Conservation (phyloP, 2,329 filamentous ascomycete genomes). For the Emergomyces pasteurianus region DNA sequence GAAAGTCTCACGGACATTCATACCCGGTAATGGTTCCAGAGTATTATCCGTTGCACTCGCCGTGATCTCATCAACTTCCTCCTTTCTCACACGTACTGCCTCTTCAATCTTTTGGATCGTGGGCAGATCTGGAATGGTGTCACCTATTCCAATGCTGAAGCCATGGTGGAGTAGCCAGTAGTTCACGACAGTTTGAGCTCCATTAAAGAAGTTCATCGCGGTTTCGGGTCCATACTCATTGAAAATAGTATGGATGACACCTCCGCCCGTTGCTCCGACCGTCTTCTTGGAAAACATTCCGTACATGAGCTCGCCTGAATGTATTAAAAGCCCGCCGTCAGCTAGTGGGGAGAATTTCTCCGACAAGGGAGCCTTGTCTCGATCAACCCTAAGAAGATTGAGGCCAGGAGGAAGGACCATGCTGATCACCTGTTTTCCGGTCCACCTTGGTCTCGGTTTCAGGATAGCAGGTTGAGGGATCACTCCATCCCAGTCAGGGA, state of each 20-base stretch:
- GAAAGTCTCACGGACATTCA: slow-evolving; percentile 97
- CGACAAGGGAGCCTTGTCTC: slow-evolving; percentile 45
- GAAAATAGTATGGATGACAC: slow-evolving; percentile 91
- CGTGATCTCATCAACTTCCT: slow-evolving; percentile 64
- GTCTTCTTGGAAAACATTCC: slow-evolving; percentile 89
- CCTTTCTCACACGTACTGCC: slow-evolving; percentile 71
- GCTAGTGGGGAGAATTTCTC: slow-evolving; percentile 49
- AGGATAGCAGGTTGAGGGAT: slow-evolving; percentile 89
- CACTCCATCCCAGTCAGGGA: slow-evolving; percentile 92
- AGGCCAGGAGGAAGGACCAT: slow-evolving; percentile 81
- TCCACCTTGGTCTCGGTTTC: slow-evolving; percentile 88
- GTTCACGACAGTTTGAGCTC: slow-evolving; percentile 84
- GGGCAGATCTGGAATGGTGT: slow-evolving; percentile 79
- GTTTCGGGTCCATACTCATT: slow-evolving; percentile 82
- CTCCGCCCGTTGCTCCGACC: slow-evolving; percentile 77
- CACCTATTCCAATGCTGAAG: slow-evolving; percentile 96
- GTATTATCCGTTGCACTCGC: slow-evolving; percentile 69
- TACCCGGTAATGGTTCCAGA: slow-evolving; percentile 87
- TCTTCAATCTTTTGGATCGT: slow-evolving; percentile 78
- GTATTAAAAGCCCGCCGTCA: slow-evolving; percentile 71
- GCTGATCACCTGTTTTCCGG: slow-evolving; percentile 93
- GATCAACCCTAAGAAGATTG: slow-evolving; percentile 57
- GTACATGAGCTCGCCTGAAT: slow-evolving; percentile 79
- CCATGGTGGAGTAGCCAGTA: slow-evolving; percentile 96
- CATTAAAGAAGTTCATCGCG: slow-evolving; percentile 92